Base-by-base conservation (phyloP, 2,329 filamentous ascomycete genomes). In the Xylariaceae sp. region DNA sequence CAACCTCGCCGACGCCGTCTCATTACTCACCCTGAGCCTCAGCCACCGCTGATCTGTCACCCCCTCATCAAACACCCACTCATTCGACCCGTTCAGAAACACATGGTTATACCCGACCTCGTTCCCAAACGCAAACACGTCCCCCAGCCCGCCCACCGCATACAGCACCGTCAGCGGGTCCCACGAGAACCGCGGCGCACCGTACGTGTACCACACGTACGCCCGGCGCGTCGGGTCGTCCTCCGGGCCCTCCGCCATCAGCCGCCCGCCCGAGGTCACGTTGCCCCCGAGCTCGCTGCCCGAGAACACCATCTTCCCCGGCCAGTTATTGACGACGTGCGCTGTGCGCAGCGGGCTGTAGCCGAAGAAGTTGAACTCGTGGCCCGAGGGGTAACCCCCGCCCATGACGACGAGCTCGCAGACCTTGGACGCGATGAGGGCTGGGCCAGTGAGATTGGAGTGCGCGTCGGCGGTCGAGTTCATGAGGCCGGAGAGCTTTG, bases 341-440 rank as follows among this genome's bases (percentile, higher is more conserved):
- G 63, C 62, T 0, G 72, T 62, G 3, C 53, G 51, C 0, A 43
- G 42, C 0, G 68, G 56, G 42, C 71, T 63, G 33, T 56, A 52
- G 18, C 67, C 67, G 22, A 55, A 69, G 47, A 77, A 76, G 52
- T 78, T 77, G 54, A 61, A 77, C 40, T 72, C 67, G 40, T 60
- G 55, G 8, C 72, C 72, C 0, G 61, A 63, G 0, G 72, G 71
- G 41, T 74, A 78, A 6, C 43, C 54, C 11, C 74, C 74, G 18
- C 74, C 74, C 73, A 76, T 76, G 4, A 77, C 51, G 2, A 76
- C 68, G 1, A 77, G 60, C 51, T 77, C 66, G 1, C 54, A 52
- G 2, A 77, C 71, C 48, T 76, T 76, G 9, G 47, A 40, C 1
- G 57, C 45, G 17, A 76, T 47, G 2, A 77, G 65, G 8, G 62